phyloP scores from a whole-genome alignment of 2,329 filamentous ascomycete genomes.

The Scopulariopsis brevicaulis region DNA sequence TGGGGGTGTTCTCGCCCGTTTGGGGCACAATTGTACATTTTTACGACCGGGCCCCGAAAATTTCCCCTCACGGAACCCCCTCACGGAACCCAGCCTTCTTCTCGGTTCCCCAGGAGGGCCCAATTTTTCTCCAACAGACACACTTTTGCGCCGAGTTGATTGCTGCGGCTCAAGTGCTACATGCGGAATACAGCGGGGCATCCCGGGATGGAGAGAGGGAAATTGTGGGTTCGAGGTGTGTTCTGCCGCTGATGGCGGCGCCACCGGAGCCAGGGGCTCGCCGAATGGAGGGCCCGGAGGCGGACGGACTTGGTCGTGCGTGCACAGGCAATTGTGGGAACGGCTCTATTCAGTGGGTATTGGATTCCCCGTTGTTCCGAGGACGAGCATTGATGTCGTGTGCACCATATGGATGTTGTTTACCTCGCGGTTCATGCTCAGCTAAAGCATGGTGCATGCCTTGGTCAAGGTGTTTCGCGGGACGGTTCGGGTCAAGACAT shows the following conservation, averaged over 20 bases:
- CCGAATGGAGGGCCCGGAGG: not conserved
- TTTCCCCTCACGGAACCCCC: not conserved
- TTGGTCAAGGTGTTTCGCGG: too few relatives aligned
- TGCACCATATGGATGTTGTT: too few relatives aligned
- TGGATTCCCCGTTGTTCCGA: not conserved
- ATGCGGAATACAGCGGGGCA: not conserved
- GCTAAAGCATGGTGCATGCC: too few relatives aligned
- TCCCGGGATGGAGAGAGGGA: not conserved
- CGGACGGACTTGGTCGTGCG: not conserved
- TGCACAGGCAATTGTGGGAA: not conserved
- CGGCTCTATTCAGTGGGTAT: not conserved
- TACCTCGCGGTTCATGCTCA: too few relatives aligned
- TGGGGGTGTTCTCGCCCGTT: too few relatives aligned
- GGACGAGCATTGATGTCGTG: not conserved
- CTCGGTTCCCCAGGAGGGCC: not conserved
- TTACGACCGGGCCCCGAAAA: not conserved
- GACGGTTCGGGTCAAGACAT: too few relatives aligned
- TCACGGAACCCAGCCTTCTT: not conserved
- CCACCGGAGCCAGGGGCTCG: not conserved
- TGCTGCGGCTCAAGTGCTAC: not conserved
- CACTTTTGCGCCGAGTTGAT: not conserved
- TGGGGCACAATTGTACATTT: not conserved
- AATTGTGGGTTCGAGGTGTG: not conserved
- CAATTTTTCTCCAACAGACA: not conserved
- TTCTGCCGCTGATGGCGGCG: not conserved